phyloP scores from a whole-genome alignment of 805 yeast species.

The Schwanniomyces polymorphus region DNA sequence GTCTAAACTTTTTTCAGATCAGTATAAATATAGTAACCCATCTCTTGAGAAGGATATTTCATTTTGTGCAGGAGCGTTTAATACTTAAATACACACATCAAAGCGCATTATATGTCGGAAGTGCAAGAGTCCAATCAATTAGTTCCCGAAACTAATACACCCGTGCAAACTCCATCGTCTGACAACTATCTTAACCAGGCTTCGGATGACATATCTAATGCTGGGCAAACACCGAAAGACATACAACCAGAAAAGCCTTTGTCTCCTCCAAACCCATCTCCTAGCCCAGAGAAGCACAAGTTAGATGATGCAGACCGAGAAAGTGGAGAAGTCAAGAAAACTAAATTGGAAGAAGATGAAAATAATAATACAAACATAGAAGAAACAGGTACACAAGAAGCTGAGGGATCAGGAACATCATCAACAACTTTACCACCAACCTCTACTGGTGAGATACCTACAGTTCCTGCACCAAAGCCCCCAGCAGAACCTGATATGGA shows the following conservation, averaged over 20 bases:
- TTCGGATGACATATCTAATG: slow-evolving; percentile 17
- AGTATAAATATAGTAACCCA: not conserved
- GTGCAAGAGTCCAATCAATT: slow-evolving; percentile 10
- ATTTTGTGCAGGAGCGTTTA: slow-evolving; percentile 1
- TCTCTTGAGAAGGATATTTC: not conserved
- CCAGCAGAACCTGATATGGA: slow-evolving; percentile 71
- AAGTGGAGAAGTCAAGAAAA: slow-evolving; percentile 12
- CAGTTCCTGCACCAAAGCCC: slow-evolving; percentile 71
- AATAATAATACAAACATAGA: not conserved
- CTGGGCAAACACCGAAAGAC: slow-evolving; percentile 2
- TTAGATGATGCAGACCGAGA: slow-evolving; percentile 24
- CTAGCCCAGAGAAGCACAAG: slow-evolving; percentile 38
- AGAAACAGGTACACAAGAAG: not conserved
- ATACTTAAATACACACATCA: not conserved
- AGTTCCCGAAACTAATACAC: slow-evolving; percentile 33
- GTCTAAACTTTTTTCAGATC: not conserved
- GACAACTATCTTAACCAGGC: slow-evolving; percentile 20
- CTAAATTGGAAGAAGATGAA: slow-evolving; percentile 4
- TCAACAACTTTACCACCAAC: slow-evolving; percentile 8
- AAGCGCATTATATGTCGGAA: slow-evolving; percentile 22
- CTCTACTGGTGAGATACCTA: slow-evolving; percentile 12
- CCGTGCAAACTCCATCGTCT: slow-evolving; percentile 40
- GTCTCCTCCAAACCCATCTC: slow-evolving; percentile 48
- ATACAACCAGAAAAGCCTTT: slow-evolving; percentile 34
- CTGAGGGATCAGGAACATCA: not conserved